Evolutionary conservation across 176 grass and related monocot species (phyloP).

Genomic region (Carex pumila): DNA sequence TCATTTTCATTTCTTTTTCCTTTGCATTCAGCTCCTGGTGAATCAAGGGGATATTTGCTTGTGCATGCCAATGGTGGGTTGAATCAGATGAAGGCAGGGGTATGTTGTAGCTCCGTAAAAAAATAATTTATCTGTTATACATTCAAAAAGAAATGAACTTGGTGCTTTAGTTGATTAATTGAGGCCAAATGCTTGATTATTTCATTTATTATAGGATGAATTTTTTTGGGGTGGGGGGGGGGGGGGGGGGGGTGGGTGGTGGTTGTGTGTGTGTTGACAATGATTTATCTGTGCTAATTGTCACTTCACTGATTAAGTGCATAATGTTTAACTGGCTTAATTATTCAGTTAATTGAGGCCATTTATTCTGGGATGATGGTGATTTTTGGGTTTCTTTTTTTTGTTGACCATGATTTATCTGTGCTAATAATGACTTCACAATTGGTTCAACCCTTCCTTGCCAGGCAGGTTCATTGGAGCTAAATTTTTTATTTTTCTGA

Average conservation of each 20-base stretch:
- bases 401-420: constrained; percentile 19
- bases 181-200: constrained; percentile 9
- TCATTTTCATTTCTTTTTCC: constrained; percentile 2
- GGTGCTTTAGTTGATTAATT: constrained; percentile 6
- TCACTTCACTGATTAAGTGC: neutral
- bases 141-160: neutral
- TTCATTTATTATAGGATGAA: neutral
- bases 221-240: too few species aligned
- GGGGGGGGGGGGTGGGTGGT: too few species aligned
- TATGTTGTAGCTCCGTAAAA: constrained; percentile 28
- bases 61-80: constrained; percentile 89
- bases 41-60: constrained; percentile 64
- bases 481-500: neutral
- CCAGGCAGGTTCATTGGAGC: neutral
- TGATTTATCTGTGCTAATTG: constrained; percentile 20
- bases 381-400: neutral
- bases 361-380: neutral
- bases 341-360: neutral
- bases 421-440: constrained; percentile 7
- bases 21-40: constrained; percentile 35
- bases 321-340: neutral
- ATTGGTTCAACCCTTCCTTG: constrained; percentile 15
- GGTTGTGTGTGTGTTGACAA: neutral
- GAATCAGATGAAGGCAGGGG: constrained; percentile 98
- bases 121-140: neutral